phyloP scores from a whole-genome alignment of 148 eudicot species.

The Spergularia marina region DNA sequence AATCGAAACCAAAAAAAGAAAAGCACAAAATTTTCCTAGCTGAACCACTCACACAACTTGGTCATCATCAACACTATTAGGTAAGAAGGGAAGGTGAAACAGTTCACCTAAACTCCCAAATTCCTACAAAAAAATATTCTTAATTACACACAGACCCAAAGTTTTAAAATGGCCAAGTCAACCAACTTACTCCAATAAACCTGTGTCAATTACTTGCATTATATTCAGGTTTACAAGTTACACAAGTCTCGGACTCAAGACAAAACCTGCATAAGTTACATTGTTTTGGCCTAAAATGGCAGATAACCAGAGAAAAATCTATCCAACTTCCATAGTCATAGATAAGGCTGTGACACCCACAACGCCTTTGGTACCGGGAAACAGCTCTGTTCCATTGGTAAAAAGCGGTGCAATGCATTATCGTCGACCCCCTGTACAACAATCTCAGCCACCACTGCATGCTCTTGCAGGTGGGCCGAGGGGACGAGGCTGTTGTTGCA shows the following conservation, averaged over 20 bases:
- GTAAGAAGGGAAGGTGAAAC: conserved; percentile 20
- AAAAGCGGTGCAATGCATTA: background rate
- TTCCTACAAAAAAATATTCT: background rate
- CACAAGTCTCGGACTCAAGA: background rate
- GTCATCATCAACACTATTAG: conserved; percentile 20
- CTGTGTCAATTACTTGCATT: conserved; percentile 14
- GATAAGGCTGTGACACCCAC: conserved; percentile 13
- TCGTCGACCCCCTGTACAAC: background rate
- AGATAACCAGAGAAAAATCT: conserved; percentile 23
- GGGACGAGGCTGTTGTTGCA: conserved; percentile 38
- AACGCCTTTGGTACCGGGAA: conserved; percentile 1
- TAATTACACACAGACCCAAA: background rate
- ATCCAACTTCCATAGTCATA: conserved; percentile 16
- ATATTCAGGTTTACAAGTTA: conserved; percentile 9
- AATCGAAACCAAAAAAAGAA: background rate
- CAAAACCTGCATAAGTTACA: background rate
- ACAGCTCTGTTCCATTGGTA: background rate
- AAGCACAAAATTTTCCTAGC: conserved; percentile 4
- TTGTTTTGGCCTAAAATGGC: conserved; percentile 10
- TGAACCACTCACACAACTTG: conserved; percentile 15
- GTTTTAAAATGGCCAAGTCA: background rate
- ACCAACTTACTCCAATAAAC: conserved; percentile 10
- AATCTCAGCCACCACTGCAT: background rate
- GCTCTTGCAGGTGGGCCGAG: conserved; percentile 26
- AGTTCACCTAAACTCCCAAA: conserved; percentile 20